Evolutionary conservation across 768 basidiomycete genomes (phyloP), one percentile per base, ranked within the genome.

Genomic region (Macrolepiota fuliginosa): DNA sequence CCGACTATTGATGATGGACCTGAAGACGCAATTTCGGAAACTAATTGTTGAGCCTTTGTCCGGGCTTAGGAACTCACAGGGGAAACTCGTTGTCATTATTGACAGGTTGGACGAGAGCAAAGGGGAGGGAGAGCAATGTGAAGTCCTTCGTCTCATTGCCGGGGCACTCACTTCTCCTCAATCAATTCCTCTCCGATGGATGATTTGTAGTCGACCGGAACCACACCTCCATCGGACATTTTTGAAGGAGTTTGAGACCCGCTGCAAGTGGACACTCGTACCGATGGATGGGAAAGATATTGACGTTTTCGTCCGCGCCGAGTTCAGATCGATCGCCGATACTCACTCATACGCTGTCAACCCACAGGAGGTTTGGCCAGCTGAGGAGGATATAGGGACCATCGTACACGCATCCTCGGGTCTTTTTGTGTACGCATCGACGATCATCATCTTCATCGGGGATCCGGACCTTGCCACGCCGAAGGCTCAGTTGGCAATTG

Each of bases 161-260:
- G 32, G 54, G 1, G 42, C 39, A 13, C 25, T 62, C 37, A 24
- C 19, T 25, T 17, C 24, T 42, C n/a, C 25, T 27, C 3, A 24
- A n/a, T 45, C 62, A 56, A 2, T 60, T 60, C 49, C 63, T 39
- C 36, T 54, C 12, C 19, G 62, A 17, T 54, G 53, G 53, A 54
- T 64, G n/a, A 54, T 66, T 9, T n/a, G 56, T 52, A 64, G 65
- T 42, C 56, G 63, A 2, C 54, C 61, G 17, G 65, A 66, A 37
- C 39, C 47, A 6, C 55, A 59, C 2, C 22, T 67, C 24, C 22
- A 25, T 36, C 15, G 9, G n/a, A 5, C 15, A 5, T 0, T 47
- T 9, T 13, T 47, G 7, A 11, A 7, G 7, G 7, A 11, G 22
- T 12, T 22, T n/a, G 19, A 6, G 46, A 47, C 49, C 22, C 29